Base-by-base conservation (phyloP, 1,284 basidiomycete genomes). In the Exobasidium cylindrosporum region DNA sequence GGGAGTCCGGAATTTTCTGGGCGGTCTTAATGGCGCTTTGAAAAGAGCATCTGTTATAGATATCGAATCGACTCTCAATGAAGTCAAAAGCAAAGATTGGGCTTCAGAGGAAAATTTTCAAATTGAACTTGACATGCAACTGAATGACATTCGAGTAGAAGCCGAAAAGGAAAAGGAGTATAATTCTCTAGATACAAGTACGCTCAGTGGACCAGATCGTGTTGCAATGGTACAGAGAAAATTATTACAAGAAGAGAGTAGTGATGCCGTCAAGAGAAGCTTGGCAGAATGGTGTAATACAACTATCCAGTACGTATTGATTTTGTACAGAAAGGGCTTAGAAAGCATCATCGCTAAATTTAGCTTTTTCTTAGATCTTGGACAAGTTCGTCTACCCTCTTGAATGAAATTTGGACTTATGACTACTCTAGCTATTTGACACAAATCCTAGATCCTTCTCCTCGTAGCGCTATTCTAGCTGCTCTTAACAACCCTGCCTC, bases 401-500 rank as follows among this genome's bases (percentile, higher is more conserved):
- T 40, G 35, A 40, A 40, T 17, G 17, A 40, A 10, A 23, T 24
- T 21, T 31, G 29, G 47, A 10, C 47, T 23, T 55, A 55, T 26
- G 29, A 55, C 29, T 35, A 21, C 5, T 26, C 53, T 14, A 31
- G 40, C 3, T 44, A 55, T 35, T 14, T 55, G 26, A 4, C 14
- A 21, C 17, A 23, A 11, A 4, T 55, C 17, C 31, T 55, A 21
- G 53, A 55, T 4, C 53, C 53, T 35, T 40, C 31, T 23, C 53
- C 53, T 2, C 53, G 53, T 2, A 44, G 29, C 28, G 21, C 14
- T 35, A 21, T 30, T 35, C 30, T 55, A 4, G 31, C 21, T 44
- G 53, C 32, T 55, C 30, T 55, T 13, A 31, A 35, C 21, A 28
- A 55, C 32, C 53, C 53, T 17, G 13, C 53, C n/a, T 30, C 24